These are phyloP conservation scores for Salvia sclarea DNA, from an alignment of 305 asterid genomes.

Conservation along the genomic window DNA sequence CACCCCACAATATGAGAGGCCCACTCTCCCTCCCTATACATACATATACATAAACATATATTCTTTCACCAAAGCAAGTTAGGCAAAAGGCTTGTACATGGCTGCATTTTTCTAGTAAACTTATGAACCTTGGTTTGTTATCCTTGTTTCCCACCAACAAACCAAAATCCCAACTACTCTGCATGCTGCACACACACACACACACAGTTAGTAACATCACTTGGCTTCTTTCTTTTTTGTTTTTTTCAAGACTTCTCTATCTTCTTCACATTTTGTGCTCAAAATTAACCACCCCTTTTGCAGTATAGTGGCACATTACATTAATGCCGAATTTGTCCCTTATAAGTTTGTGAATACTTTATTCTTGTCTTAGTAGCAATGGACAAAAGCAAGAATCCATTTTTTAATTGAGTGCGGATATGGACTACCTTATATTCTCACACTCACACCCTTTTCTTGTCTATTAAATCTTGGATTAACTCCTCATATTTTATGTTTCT, in stretches of 20 bases:
- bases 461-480: too few relatives aligned
- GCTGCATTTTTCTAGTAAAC: conserved; percentile 31
- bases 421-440: conserved; percentile 29
- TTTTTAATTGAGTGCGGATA: conserved; percentile 55
- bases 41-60: not conserved
- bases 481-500: too few relatives aligned
- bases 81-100: conserved; percentile 32
- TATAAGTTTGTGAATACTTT: conserved; percentile 22
- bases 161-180: conserved; percentile 35
- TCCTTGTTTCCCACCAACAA: conserved; percentile 36
- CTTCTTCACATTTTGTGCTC: not conserved
- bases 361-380: conserved; percentile 38
- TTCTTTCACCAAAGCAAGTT: conserved; percentile 41
- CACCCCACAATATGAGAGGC: conserved; percentile 26
- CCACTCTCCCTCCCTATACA: conserved; percentile 11
- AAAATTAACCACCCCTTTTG: conserved; percentile 9
- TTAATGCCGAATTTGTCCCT: conserved; percentile 22
- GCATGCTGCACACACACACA: conserved; percentile 30
- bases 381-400: conserved; percentile 57
- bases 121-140: conserved; percentile 27
- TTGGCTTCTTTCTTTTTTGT: too few relatives aligned
- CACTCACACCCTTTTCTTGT: conserved; percentile 1
- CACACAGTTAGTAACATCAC: too few relatives aligned
- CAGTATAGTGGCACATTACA: conserved; percentile 33
- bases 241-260: not conserved